Evolutionary conservation across 768 basidiomycete genomes (phyloP).

Genomic region (Boletus vermiculosoides): DNA sequence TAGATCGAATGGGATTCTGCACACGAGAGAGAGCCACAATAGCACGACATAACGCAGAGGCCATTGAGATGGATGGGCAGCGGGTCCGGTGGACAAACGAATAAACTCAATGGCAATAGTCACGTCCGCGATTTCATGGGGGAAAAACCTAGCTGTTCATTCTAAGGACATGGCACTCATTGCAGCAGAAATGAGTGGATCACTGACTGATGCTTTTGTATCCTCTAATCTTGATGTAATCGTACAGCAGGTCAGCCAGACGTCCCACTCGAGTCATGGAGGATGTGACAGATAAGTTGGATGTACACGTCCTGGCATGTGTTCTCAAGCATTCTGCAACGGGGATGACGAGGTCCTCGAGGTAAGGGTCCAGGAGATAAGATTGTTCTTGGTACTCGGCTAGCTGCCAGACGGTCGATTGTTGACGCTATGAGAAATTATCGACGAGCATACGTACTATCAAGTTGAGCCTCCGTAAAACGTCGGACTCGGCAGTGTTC

Average conservation of each 20-base stretch:
- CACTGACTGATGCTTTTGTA: conserved; percentile 86
- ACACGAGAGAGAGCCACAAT: conserved; percentile 92
- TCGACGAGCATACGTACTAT: conserved; percentile 46
- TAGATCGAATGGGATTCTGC: conserved; percentile 91
- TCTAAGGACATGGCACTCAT: conserved; percentile 17
- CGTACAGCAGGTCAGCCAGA: conserved; percentile 66
- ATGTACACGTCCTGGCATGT: conserved; percentile 46
- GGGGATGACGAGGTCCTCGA: conserved; percentile 77
- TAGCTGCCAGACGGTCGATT: conserved; percentile 48
- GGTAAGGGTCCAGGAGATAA: conserved; percentile 85
- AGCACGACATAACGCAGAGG: conserved; percentile 78
- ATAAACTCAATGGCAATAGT: conserved; percentile 71
- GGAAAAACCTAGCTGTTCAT: conserved; percentile 82
- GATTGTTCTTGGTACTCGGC: conserved; percentile 91
- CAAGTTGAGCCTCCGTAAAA: conserved; percentile 42
- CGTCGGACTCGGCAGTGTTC: conserved; percentile 40
- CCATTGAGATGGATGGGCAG: conserved; percentile 58
- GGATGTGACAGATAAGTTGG: conserved; percentile 22
- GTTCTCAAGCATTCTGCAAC: conserved; percentile 62
- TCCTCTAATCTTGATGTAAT: conserved; percentile 84
- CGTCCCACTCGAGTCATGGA: conserved; percentile 46
- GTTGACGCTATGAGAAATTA: background rate
- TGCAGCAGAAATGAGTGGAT: conserved; percentile 3
- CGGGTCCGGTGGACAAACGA: conserved; percentile 43
- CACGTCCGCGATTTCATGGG: conserved; percentile 85